These are phyloP conservation scores for Kluyveromyces starmeri DNA, from an alignment of 805 yeast species.

Conservation along the genomic window DNA sequence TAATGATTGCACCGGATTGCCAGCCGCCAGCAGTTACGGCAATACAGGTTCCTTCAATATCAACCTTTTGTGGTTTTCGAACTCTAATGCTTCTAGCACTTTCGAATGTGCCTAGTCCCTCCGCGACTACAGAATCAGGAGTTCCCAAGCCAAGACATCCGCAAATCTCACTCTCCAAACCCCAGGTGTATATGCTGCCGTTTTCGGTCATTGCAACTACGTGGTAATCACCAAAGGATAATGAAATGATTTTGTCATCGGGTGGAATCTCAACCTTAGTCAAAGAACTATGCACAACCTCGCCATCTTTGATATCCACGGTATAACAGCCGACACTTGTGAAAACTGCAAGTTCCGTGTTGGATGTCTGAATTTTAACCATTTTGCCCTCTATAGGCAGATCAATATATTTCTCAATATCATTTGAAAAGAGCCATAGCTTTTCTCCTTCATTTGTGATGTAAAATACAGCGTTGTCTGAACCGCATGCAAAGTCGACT, in stretches of 20 bases:
- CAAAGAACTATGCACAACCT: conserved; percentile 10
- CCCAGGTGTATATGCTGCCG: conserved; percentile 61
- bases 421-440: conserved; percentile 28
- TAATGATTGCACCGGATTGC: conserved; percentile 63
- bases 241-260: conserved; percentile 39
- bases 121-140: conserved; percentile 15
- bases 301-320: conserved; percentile 14
- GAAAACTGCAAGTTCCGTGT: conserved; percentile 44
- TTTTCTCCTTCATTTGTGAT: conserved; percentile 38
- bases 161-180: conserved; percentile 48
- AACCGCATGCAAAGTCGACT: conserved; percentile 45
- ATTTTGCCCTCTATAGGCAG: conserved; percentile 29
- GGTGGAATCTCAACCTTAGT: conserved; percentile 17
- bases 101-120: conserved; percentile 26
- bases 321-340: conserved; percentile 38
- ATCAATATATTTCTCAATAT: conserved; percentile 13
- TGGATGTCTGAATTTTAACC: conserved; percentile 47
- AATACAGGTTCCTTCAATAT: conserved; percentile 38
- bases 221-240: conserved; percentile 69
- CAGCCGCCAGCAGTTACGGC: conserved; percentile 71
- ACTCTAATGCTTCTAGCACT: conserved; percentile 28
- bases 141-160: conserved; percentile 67
- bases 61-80: conserved; percentile 35
- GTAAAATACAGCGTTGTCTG: conserved; percentile 41
- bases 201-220: conserved; percentile 47